Percentiles rank a stretch among this genome's conserved stretches.
phyloP scores from a whole-genome alignment of 371 early-diverging fungal genomes.

The Apophysomyces sp. region DNA sequence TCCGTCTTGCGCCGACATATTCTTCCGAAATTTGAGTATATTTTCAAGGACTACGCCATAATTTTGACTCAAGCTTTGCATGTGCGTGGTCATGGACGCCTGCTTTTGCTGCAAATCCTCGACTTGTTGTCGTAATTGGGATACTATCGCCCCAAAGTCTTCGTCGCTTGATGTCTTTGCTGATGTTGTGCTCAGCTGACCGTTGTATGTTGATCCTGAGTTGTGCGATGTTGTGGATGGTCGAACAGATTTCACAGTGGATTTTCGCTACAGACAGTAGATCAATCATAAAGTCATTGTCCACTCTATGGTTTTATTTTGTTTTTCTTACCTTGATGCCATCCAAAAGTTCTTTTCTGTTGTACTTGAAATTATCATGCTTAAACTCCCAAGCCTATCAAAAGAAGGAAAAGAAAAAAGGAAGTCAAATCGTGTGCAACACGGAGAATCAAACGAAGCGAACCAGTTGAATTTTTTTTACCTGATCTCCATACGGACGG shows the following conservation, averaged over 20 bases:
- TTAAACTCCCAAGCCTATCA: constrained; percentile 73
- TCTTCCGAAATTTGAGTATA: constrained; percentile 48
- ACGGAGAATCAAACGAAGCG: not conserved
- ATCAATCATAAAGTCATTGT: not conserved
- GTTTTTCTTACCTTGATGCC: constrained; percentile 41
- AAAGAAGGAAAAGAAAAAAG: not conserved
- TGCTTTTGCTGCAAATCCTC: constrained; percentile 36
- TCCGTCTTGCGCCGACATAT: constrained; percentile 57
- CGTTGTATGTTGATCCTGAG: not conserved
- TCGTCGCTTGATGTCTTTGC: constrained; percentile 4
- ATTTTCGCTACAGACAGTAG: constrained; percentile 1
- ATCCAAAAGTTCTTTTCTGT: constrained; percentile 62
- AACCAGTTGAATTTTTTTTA: constrained; percentile 13
- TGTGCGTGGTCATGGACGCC: constrained; percentile 24
- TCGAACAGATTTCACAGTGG: not conserved
- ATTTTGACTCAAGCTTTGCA: constrained; percentile 46
- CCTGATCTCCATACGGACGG: constrained; percentile 66
- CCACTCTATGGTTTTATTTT: not conserved
- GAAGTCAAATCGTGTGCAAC: not conserved
- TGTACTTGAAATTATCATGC: constrained; percentile 70
- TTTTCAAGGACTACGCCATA: constrained; percentile 57
- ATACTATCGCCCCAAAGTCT: constrained; percentile 19
- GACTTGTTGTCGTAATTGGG: constrained; percentile 48
- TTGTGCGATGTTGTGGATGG: not conserved
- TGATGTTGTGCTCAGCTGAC: not conserved